Base-by-base conservation (phyloP, 345 rosid genomes). In the Limnanthes douglasii region DNA sequence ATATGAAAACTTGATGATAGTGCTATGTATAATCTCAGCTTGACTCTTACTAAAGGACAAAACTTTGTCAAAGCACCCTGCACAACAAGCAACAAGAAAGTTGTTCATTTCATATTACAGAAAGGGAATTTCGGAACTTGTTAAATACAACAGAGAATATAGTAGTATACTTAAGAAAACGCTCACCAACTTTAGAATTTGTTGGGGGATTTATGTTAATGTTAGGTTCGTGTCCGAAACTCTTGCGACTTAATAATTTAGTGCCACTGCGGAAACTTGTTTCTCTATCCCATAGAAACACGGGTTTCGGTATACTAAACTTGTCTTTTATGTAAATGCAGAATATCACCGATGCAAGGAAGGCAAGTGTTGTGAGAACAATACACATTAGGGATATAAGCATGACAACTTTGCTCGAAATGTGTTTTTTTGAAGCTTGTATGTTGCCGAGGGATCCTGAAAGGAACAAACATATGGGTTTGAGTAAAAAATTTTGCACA, bases 261-360 rank as follows among this genome's bases (percentile, higher is more conserved):
- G 84, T 53, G 46, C 72, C 67, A 63, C 98, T 90, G 15, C 63
- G 65, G 81, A 58, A 79, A 45, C 98, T 77, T 2, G 73, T 55
- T 46, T 70, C 86, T 54, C 57, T 75, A 52, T 79, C 95, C 2
- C 85, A 65, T 11, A 70, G 69, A 43, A 70, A 69, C 15, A 53
- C 37, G 26, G 86, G 65, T 6, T 48, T 44, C 44, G 43, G 73
- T 50, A 57, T 46, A 37, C 36, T 54, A 47, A 47, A 46, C 41
- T 54, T 75, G 38, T 65, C 76, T 59, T 53, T 77, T 34, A 62
- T 58, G 41, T 34, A 62, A 30, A 90, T 15, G 39, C 68, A 80
- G 57, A 68, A 84, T 23, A 54, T 38, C 49, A 66, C 36, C 12
- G 85, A 80, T 47, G 69, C 66, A 39, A 84, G 60, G 43, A 83